These are phyloP conservation scores for Jamesozyma lodderae DNA, from an alignment of 805 yeast species.

Conservation along the genomic window DNA sequence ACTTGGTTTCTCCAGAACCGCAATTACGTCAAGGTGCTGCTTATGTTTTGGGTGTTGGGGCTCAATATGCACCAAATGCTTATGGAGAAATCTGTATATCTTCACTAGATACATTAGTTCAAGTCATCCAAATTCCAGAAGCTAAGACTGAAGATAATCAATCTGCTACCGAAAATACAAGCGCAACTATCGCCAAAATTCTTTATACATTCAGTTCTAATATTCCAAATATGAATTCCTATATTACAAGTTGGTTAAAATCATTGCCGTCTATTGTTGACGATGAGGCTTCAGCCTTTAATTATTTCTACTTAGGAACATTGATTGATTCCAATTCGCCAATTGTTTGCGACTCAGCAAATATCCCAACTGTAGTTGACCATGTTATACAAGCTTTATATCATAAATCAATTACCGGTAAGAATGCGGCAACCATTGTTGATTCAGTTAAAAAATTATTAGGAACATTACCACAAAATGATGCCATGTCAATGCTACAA, in stretches of 20 bases:
- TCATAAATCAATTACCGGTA: constrained; percentile 59
- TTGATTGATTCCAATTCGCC: constrained; percentile 62
- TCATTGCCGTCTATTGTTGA: constrained; percentile 78
- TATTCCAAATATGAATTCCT: constrained; percentile 53
- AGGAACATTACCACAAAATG: constrained; percentile 55
- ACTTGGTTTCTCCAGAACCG: constrained; percentile 57
- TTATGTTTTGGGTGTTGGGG: constrained; percentile 76
- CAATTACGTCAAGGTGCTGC: constrained; percentile 82
- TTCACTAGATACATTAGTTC: constrained; percentile 66
- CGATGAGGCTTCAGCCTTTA: constrained; percentile 79
- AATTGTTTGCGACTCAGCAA: constrained; percentile 37
- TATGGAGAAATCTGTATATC: constrained; percentile 58
- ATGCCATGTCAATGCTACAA: constrained; percentile 55
- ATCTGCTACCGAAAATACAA: constrained; percentile 79
- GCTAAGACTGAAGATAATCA: constrained; percentile 79
- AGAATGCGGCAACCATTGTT: constrained; percentile 59
- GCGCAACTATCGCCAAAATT: constrained; percentile 76
- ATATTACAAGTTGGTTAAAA: constrained; percentile 68
- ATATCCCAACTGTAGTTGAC: constrained; percentile 55
- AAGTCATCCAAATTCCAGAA: constrained; percentile 66
- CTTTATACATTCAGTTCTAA: constrained; percentile 52
- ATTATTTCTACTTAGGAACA: constrained; percentile 66
- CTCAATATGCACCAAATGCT: constrained; percentile 62
- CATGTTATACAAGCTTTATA: constrained; percentile 65
- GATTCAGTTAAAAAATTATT: constrained; percentile 55